Conservation (phyloP, 2,329 filamentous ascomycete species). For the Alternaria postmessia region DNA sequence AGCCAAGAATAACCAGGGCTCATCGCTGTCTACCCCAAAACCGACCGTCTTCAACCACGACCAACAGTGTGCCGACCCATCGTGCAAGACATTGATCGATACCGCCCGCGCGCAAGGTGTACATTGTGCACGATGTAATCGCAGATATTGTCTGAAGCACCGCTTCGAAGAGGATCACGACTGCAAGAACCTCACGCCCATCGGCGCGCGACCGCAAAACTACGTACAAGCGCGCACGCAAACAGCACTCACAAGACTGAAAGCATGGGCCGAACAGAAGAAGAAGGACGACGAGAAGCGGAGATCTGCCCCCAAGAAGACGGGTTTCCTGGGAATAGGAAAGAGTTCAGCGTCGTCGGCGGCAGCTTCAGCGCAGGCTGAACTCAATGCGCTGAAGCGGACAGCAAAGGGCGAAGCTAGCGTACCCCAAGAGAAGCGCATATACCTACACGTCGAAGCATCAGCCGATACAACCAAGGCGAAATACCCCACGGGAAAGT, state of each 20-base stretch:
- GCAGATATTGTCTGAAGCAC: conserved; percentile 80
- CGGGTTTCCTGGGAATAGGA: conserved; percentile 35
- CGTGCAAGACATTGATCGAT: conserved; percentile 75
- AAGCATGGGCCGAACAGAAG: conserved; percentile 81
- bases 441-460: conserved; percentile 91
- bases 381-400: conserved; percentile 81
- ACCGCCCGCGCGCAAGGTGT: conserved; percentile 73
- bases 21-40: conserved; percentile 51
- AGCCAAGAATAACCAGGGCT: conserved; percentile 47
- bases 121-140: conserved; percentile 75
- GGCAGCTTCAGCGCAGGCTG: conserved; percentile 70
- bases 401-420: conserved; percentile 90
- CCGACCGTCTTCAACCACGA: conserved; percentile 67
- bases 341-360: conserved; percentile 28
- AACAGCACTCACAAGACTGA: conserved; percentile 78
- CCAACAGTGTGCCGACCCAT: conserved; percentile 71
- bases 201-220: conserved; percentile 60
- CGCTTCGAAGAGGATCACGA: conserved; percentile 82
- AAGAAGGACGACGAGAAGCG: conserved; percentile 73
- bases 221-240: conserved; percentile 66
- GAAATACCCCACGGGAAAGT: conserved; percentile 73
- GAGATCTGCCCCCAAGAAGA: conserved; percentile 28
- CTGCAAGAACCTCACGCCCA: conserved; percentile 72
- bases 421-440: conserved; percentile 79
- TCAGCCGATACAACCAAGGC: conserved; percentile 84